phyloP scores from a whole-genome alignment of 306 rosid species.

The Gleditsia sinensis region DNA sequence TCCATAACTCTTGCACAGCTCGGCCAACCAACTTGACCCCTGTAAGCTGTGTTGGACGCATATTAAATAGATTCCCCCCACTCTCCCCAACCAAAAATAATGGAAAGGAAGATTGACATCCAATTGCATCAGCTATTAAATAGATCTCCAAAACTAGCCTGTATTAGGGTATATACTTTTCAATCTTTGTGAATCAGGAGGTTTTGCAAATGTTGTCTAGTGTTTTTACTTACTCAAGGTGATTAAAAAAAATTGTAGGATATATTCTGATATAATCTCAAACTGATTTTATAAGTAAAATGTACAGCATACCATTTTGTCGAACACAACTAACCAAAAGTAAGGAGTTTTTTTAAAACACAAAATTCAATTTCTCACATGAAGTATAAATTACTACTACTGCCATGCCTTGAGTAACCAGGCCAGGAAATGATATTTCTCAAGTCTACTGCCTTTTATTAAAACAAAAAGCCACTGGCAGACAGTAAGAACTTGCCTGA shows the following conservation, averaged over 20 bases:
- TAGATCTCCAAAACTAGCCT: not conserved
- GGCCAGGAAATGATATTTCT: conserved; percentile 19
- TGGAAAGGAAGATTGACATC: not conserved
- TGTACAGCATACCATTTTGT: not conserved
- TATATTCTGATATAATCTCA: conserved; percentile 11
- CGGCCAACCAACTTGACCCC: not conserved
- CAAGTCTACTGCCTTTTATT: conserved; percentile 29
- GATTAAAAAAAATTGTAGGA: conserved; percentile 3
- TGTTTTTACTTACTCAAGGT: not conserved
- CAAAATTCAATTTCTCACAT: not conserved
- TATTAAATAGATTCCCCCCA: not conserved
- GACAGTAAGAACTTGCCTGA: conserved; percentile 71
- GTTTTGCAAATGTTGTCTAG: not conserved
- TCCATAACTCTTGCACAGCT: conserved; percentile 9
- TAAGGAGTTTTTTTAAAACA: not conserved
- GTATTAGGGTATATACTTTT: not conserved
- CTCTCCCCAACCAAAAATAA: not conserved
- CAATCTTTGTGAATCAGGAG: not conserved
- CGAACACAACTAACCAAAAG: conserved; percentile 15
- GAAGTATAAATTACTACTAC: conserved; percentile 6
- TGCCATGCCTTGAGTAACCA: not conserved
- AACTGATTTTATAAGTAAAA: conserved; percentile 14
- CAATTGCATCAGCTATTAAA: not conserved
- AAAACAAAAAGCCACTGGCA: conserved; percentile 4
- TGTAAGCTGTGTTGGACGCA: not conserved